phyloP scores from a whole-genome alignment of 805 yeast genomes.

The Starmerella asiatica region DNA sequence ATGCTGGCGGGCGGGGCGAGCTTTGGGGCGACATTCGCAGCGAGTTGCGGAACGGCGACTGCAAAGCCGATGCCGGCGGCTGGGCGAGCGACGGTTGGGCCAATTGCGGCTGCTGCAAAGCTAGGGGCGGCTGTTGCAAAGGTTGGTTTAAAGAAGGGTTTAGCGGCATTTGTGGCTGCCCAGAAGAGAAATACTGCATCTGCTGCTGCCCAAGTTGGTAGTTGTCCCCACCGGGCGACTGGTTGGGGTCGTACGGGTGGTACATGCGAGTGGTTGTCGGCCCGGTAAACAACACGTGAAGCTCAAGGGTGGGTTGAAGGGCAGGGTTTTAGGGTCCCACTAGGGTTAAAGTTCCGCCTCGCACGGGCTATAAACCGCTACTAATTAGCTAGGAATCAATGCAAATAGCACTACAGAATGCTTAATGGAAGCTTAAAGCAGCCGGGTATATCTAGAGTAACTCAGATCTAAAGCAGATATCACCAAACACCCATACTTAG shows the following conservation, averaged over 20 bases:
- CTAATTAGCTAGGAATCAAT: too few relatives aligned
- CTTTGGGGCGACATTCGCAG: conserved; percentile 3
- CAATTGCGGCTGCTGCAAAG: background rate
- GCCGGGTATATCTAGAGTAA: too few relatives aligned
- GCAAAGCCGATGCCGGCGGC: conserved; percentile 2
- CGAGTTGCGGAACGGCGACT: conserved; percentile 8
- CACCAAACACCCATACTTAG: too few relatives aligned
- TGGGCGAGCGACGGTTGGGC: background rate
- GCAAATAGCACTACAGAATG: too few relatives aligned
- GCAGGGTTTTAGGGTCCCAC: too few relatives aligned
- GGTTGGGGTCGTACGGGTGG: conserved; percentile 13
- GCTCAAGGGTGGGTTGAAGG: too few relatives aligned
- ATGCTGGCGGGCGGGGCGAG: conserved; percentile 1
- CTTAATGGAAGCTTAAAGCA: too few relatives aligned
- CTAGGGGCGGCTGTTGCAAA: background rate
- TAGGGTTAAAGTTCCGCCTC: too few relatives aligned
- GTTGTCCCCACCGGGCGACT: background rate
- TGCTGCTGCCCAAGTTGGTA: conserved; percentile 9
- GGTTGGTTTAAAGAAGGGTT: conserved; percentile 2
- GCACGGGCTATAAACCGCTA: too few relatives aligned
- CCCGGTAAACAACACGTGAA: background rate
- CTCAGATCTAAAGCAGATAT: too few relatives aligned
- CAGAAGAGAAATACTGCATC: conserved; percentile 13
- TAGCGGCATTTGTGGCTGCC: conserved; percentile 2
- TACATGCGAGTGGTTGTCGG: too few relatives aligned